A percentile compares a stretch with the other conserved stretches of the same genome.
phyloP scores from a whole-genome alignment of 768 basidiomycete genomes.

The Harrya chromipes region DNA sequence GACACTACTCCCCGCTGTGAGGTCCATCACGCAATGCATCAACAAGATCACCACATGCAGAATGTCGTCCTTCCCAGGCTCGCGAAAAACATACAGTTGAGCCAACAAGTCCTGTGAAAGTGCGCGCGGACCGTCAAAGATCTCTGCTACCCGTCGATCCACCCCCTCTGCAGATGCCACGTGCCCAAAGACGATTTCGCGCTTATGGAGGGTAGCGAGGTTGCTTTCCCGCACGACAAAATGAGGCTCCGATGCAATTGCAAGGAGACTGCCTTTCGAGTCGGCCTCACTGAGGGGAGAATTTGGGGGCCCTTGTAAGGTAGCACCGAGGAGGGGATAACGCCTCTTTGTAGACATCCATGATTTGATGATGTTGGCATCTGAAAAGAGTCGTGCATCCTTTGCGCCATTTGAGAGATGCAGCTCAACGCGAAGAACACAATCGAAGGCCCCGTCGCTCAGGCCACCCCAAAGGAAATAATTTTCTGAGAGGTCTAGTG shows the following conservation, averaged over 20 bases:
- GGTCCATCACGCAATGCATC: constrained; percentile 51
- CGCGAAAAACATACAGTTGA: constrained; percentile 38
- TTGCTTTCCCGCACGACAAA: constrained; percentile 41
- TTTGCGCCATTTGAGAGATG: constrained; percentile 26
- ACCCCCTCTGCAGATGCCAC: constrained; percentile 37
- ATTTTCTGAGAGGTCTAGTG: constrained; percentile 38
- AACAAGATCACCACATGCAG: constrained; percentile 42
- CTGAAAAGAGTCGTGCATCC: constrained; percentile 20
- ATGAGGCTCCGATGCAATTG: constrained; percentile 12
- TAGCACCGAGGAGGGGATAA: constrained; percentile 47
- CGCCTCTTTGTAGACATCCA: constrained; percentile 46
- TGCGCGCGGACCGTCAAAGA: constrained; percentile 33
- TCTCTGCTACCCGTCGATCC: constrained; percentile 23
- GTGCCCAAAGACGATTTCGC: constrained; percentile 36
- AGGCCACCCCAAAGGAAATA: constrained; percentile 39
- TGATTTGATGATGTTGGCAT: constrained; percentile 35
- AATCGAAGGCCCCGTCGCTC: constrained; percentile 43
- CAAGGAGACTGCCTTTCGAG: no score
- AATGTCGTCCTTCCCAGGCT: constrained; percentile 32
- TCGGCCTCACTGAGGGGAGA: no score
- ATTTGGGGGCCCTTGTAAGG: constrained; percentile 22
- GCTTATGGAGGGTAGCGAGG: constrained; percentile 26
- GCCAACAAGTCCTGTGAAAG: constrained; percentile 42
- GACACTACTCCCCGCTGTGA: constrained; percentile 40
- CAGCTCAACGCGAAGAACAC: constrained; percentile 28